phyloP scores from a whole-genome alignment of 352 stramenopile genomes.

The Albugo candida region DNA sequence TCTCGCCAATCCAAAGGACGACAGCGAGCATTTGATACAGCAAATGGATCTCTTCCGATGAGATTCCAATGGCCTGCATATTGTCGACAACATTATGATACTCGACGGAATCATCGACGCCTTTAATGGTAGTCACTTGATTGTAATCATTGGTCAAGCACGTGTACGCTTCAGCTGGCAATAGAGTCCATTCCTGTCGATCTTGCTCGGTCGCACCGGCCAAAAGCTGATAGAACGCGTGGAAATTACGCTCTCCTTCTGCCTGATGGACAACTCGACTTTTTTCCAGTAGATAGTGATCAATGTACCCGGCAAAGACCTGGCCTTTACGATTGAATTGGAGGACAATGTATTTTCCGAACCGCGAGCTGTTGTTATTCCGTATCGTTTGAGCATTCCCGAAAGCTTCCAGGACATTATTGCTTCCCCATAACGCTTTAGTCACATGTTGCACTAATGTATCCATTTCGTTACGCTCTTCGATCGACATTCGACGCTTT shows the following conservation, averaged over 20 bases:
- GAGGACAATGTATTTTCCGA: constrained; percentile 77
- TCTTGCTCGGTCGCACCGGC: constrained; percentile 34
- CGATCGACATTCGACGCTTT: constrained; percentile 51
- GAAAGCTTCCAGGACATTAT: constrained; percentile 70
- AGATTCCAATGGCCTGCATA: constrained; percentile 35
- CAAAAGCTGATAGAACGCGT: constrained; percentile 87
- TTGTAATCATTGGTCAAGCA: constrained; percentile 44
- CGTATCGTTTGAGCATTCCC: constrained; percentile 74
- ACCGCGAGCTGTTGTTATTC: constrained; percentile 76
- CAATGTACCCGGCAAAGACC: constrained; percentile 63
- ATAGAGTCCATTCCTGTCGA: constrained; percentile 31
- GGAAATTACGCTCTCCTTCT: constrained; percentile 83
- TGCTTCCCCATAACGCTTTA: constrained; percentile 57
- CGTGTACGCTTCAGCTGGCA: constrained; percentile 28
- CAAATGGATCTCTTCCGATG: constrained; percentile 32
- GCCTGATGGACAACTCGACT: constrained; percentile 75
- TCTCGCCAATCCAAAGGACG: constrained; percentile 73
- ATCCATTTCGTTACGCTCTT: constrained; percentile 49
- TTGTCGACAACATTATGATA: constrained; percentile 36
- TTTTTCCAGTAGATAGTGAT: constrained; percentile 87
- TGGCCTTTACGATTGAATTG: constrained; percentile 68
- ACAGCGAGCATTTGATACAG: constrained; percentile 66
- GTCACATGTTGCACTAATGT: constrained; percentile 45
- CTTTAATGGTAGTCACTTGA: constrained; percentile 25
- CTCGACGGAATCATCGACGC: constrained; percentile 53